Conservation (phyloP, 2,329 filamentous ascomycete genomes). For the Aureobasidium sp. region DNA sequence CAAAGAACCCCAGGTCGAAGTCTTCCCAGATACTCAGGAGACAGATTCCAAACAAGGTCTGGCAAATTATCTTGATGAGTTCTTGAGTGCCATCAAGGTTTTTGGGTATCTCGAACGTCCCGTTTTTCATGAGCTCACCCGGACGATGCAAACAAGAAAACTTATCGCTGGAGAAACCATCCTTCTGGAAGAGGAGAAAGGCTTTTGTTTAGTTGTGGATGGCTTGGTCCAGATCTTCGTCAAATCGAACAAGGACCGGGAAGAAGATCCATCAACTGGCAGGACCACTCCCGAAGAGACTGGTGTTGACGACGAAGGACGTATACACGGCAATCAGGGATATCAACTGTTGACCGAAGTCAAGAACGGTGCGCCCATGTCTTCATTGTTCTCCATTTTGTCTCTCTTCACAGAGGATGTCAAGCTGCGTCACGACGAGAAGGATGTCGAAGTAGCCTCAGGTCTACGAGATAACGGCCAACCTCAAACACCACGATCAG, state of each 20-base stretch:
- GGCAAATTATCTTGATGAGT: conserved; percentile 96
- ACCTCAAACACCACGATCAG: not conserved
- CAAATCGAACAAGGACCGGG: conserved; percentile 63
- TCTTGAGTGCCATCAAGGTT: conserved; percentile 96
- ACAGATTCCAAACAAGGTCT: conserved; percentile 83
- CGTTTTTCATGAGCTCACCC: conserved; percentile 93
- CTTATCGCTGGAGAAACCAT: conserved; percentile 93
- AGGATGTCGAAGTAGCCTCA: conserved; percentile 38
- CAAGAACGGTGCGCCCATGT: conserved; percentile 97
- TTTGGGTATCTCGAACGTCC: conserved; percentile 95
- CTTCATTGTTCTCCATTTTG: conserved; percentile 93
- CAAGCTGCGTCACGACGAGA: conserved; percentile 61
- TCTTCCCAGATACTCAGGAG: conserved; percentile 90
- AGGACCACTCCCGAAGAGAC: conserved; percentile 34
- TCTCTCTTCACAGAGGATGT: conserved; percentile 96
- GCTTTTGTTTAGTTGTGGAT: conserved; percentile 95
- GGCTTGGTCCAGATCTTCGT: conserved; percentile 96
- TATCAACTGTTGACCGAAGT: conserved; percentile 96
- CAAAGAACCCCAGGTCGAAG: conserved; percentile 89
- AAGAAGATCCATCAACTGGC: conserved; percentile 35
- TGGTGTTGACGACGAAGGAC: conserved; percentile 52
- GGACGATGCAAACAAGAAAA: conserved; percentile 97
- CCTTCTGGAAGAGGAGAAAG: conserved; percentile 93
- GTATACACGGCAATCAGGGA: conserved; percentile 62
- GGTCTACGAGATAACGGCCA: conserved; percentile 29